phyloP scores from a whole-genome alignment of 176 grass and related monocot species.

The Neostapfia colusana region DNA sequence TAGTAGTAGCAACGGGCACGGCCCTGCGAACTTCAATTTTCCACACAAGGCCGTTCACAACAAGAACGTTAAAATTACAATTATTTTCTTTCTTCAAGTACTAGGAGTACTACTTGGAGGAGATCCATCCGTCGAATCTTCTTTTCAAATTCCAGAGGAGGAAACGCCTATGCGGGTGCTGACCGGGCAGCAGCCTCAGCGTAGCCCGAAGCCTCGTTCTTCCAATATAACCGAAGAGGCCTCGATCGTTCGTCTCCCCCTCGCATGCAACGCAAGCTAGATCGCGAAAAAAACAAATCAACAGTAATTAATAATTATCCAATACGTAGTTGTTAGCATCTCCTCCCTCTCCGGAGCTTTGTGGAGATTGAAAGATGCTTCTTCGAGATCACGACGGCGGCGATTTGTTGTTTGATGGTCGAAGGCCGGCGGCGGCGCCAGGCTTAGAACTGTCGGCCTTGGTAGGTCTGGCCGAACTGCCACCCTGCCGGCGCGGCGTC shows the following conservation, averaged over 20 bases:
- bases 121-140: background rate
- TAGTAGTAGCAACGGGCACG: background rate
- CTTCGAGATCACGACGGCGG: background rate
- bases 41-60: slow-evolving; percentile 9
- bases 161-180: slow-evolving; percentile 63
- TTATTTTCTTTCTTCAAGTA: slow-evolving; percentile 43
- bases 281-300: slow-evolving; percentile 7
- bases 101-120: background rate
- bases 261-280: background rate
- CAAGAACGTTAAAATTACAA: background rate
- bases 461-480: slow-evolving; percentile 60
- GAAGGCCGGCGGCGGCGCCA: too few relatives aligned
- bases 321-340: background rate
- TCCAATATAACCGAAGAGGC: slow-evolving; percentile 48
- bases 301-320: background rate
- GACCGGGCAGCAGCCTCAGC: slow-evolving; percentile 55
- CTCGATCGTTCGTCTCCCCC: slow-evolving; percentile 1
- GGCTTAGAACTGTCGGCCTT: slow-evolving; percentile 48
- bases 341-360: slow-evolving; percentile 4
- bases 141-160: background rate
- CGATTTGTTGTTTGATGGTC: too few relatives aligned
- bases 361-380: background rate
- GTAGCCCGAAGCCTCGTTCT: slow-evolving; percentile 30
- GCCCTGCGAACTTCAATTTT: slow-evolving; percentile 35
- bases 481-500: slow-evolving; percentile 38